Base-by-base conservation (phyloP, 768 basidiomycete species). In the Boletus eberwhitei region DNA sequence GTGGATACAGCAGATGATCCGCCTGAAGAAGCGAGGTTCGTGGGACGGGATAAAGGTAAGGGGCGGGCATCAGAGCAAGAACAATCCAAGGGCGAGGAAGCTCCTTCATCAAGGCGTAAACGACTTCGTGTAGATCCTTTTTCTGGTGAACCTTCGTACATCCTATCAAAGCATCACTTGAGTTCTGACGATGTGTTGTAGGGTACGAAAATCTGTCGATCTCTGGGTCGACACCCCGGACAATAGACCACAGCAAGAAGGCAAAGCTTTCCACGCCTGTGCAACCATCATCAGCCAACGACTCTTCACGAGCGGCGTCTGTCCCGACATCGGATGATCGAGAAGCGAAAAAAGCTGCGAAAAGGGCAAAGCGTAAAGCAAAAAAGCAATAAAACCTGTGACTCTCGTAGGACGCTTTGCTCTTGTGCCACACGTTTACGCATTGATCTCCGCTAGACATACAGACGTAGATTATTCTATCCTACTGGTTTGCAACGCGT, bases 111-210 rank as follows among this genome's bases (percentile, higher is more conserved):
- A 8, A 83, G 80, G 65, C 78, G 81, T 31, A 77, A 79, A 66
- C 75, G 85, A 60, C 75, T 78, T 29, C 71, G 68, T 0, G 63
- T 86, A 29, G 87, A 89, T 69, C 84, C 85, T 6, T 90, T 89
- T 60, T 79, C 83, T 53, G 87, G 88, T 84, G 62, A 56, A 55
- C 24, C 31, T 22, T 16, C 8, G 16, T 35, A 5, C 13, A 17
- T 7, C 11, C 8, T 37, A n/a, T 52, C 47, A 24, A 35, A 29
- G n/a, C 4, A 34, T 46, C 13, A 7, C 5, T 11, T 8, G 22
- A 16, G 26, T 40, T 43, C 37, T 52, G 39, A 61, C 16, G 4
- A 11, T 31, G n/a, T 50, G 9, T 8, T 6, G 1, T 57, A 77
- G 76, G 71, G 16, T 69, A 73, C 41, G 68, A 70, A 19, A 68